Conservation (phyloP, 2,329 filamentous ascomycete genomes). For the Hypoxylon sp. region DNA sequence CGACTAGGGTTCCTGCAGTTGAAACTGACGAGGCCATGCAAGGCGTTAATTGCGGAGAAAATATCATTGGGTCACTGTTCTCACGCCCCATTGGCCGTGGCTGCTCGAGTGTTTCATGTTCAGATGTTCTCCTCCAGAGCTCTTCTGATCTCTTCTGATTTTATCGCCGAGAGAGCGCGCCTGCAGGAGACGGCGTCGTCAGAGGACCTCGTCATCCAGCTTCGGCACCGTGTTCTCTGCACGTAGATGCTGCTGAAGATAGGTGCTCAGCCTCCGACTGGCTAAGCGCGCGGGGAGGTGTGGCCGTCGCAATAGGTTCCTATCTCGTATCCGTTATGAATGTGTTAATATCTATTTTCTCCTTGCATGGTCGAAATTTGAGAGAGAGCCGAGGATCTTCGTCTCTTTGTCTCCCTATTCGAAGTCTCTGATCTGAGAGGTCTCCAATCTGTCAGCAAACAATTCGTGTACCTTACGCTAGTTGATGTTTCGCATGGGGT, state of each 20-base stretch:
- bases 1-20: slow-evolving; percentile 38
- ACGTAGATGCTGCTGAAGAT: slow-evolving; percentile 2
- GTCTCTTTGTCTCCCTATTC: slow-evolving; percentile 15
- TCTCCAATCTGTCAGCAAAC: slow-evolving; percentile 15
- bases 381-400: slow-evolving; percentile 16
- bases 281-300: slow-evolving; percentile 1
- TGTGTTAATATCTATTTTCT: slow-evolving; percentile 7
- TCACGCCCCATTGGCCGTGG: slow-evolving; percentile 42
- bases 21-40: slow-evolving; percentile 47
- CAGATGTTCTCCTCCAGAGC: slow-evolving; percentile 36
- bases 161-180: slow-evolving; percentile 24
- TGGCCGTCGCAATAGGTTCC: slow-evolving; percentile 9
- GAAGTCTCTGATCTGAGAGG: slow-evolving; percentile 14
- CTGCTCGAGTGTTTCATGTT: slow-evolving; percentile 50
- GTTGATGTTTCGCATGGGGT: slow-evolving; percentile 39
- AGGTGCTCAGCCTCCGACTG: slow-evolving; percentile 30
- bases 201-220: slow-evolving; percentile 29
- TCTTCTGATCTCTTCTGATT: slow-evolving; percentile 33
- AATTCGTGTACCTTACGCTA: slow-evolving; percentile 8
- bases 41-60: slow-evolving; percentile 40
- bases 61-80: slow-evolving; percentile 49
- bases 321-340: slow-evolving; percentile 9
- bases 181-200: slow-evolving; percentile 13
- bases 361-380: slow-evolving; percentile 21
- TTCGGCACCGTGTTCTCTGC: slow-evolving; percentile 6